Evolutionary conservation across 2,329 filamentous ascomycete genomes (phyloP).

Genomic region (Capronia epimyces): DNA sequence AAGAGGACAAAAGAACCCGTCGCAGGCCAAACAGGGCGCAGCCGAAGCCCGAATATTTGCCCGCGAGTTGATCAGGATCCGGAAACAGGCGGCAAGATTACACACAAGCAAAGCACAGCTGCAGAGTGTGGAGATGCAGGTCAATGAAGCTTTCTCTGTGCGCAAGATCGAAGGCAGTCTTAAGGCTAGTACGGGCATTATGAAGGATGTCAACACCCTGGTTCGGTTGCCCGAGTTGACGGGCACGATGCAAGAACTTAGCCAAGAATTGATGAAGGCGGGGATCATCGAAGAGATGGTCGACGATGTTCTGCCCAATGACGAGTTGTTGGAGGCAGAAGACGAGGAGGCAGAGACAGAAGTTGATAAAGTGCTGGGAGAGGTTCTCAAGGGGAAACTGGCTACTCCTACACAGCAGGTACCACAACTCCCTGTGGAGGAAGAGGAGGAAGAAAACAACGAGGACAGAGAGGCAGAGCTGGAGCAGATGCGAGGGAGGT

Average conservation of each 20-base stretch:
- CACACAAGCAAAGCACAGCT: constrained; percentile 87
- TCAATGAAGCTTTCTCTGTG: constrained; percentile 91
- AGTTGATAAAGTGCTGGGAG: constrained; percentile 86
- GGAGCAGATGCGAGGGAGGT: constrained; percentile 84
- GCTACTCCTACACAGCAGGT: constrained; percentile 23
- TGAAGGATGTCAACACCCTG: constrained; percentile 91
- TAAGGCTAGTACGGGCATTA: constrained; percentile 77
- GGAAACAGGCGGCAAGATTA: constrained; percentile 68
- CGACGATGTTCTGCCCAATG: constrained; percentile 71
- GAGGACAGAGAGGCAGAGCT: constrained; percentile 70
- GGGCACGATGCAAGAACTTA: constrained; percentile 82
- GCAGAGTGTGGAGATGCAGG: constrained; percentile 91
- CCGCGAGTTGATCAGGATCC: constrained; percentile 74
- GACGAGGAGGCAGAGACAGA: constrained; percentile 75
- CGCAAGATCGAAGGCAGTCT: constrained; percentile 94
- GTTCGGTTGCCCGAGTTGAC: constrained; percentile 80
- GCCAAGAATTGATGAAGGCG: constrained; percentile 82
- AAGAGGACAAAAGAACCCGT: constrained; percentile 73
- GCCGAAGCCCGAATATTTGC: constrained; percentile 84
- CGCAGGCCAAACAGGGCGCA: constrained; percentile 70
- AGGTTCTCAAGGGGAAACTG: constrained; percentile 72
- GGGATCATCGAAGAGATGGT: constrained; percentile 98
- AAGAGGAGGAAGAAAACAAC: constrained; percentile 69
- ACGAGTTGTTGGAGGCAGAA: constrained; percentile 63
- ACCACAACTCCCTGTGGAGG: constrained; percentile 40